phyloP scores from a whole-genome alignment of 345 rosid genomes.

The Gynandropsis gynandra region DNA sequence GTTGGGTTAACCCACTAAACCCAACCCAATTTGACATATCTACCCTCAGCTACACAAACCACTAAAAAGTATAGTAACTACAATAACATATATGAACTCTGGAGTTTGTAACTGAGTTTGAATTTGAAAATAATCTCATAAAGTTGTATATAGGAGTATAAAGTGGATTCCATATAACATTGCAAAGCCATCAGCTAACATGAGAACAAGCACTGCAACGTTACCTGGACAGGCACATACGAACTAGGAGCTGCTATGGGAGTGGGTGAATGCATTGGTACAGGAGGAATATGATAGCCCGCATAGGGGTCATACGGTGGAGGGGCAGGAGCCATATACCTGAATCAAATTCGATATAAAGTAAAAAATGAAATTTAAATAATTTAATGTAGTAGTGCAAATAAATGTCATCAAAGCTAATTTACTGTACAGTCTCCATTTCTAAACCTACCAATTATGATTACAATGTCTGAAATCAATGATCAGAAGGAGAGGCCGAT shows the following conservation, averaged over 20 bases:
- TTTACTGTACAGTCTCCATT: conserved; percentile 1
- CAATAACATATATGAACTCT: background rate
- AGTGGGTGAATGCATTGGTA: conserved; percentile 72
- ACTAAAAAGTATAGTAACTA: background rate
- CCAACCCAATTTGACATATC: no score
- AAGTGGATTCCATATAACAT: conserved; percentile 1
- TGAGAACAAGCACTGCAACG: conserved; percentile 5
- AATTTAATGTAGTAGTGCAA: background rate
- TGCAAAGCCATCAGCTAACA: background rate
- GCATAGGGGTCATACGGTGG: conserved; percentile 92
- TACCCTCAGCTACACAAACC: background rate
- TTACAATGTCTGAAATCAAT: background rate
- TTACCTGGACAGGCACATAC: conserved; percentile 94
- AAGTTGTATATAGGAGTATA: background rate
- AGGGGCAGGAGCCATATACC: conserved; percentile 84
- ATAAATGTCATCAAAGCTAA: background rate
- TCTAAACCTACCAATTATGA: background rate
- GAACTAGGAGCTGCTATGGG: conserved; percentile 86
- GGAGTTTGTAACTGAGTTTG: background rate
- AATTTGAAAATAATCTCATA: no score
- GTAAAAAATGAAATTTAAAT: conserved; percentile 9
- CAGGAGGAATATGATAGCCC: conserved; percentile 77
- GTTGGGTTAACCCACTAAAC: no score
- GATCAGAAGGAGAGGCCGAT: background rate
- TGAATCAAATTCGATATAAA: conserved; percentile 29